phyloP scores from a whole-genome alignment of 768 basidiomycete species.

The Mycena belliarum region DNA sequence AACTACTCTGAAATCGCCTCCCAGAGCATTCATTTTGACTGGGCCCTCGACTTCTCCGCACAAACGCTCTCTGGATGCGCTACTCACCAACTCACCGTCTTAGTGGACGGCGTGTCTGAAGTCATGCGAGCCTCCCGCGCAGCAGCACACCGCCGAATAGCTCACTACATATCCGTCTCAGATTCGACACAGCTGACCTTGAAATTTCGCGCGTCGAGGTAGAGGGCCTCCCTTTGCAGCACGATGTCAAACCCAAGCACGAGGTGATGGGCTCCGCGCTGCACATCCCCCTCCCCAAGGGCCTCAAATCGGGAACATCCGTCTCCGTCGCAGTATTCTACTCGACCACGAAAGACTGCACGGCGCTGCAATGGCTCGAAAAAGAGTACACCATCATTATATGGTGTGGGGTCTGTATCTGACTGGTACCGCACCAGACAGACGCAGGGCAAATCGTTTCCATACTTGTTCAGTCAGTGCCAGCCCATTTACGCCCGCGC shows the following conservation, averaged over 20 bases:
- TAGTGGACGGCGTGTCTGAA: slow-evolving; percentile 52
- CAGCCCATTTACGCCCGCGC: slow-evolving; percentile 89
- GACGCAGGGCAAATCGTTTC: slow-evolving; percentile 82
- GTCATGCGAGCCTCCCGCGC: slow-evolving; percentile 51
- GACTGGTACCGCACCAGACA: slow-evolving; percentile 64
- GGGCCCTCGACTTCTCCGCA: slow-evolving; percentile 73
- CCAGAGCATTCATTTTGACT: slow-evolving; percentile 70
- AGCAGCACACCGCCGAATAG: background rate
- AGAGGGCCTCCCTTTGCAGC: slow-evolving; percentile 46
- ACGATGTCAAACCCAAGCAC: slow-evolving; percentile 56
- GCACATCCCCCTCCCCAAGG: slow-evolving; percentile 52
- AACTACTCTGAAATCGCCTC: slow-evolving; percentile 74
- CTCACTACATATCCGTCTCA: slow-evolving; percentile 26
- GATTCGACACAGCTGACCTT: slow-evolving; percentile 77
- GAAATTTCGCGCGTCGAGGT: slow-evolving; percentile 57
- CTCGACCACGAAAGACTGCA: slow-evolving; percentile 69
- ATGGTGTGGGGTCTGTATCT: no score
- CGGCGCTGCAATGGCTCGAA: slow-evolving; percentile 86
- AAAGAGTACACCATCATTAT: slow-evolving; percentile 61
- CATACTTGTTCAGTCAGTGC: slow-evolving; percentile 90
- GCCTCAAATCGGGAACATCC: slow-evolving; percentile 42
- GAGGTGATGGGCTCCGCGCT: slow-evolving; percentile 79
- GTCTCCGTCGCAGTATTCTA: slow-evolving; percentile 65
- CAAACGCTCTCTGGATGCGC: slow-evolving; percentile 66
- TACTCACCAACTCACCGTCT: slow-evolving; percentile 59